Evolutionary conservation across 192 early-diverging fungal species (phyloP).

Genomic region (Backusella circina): DNA sequence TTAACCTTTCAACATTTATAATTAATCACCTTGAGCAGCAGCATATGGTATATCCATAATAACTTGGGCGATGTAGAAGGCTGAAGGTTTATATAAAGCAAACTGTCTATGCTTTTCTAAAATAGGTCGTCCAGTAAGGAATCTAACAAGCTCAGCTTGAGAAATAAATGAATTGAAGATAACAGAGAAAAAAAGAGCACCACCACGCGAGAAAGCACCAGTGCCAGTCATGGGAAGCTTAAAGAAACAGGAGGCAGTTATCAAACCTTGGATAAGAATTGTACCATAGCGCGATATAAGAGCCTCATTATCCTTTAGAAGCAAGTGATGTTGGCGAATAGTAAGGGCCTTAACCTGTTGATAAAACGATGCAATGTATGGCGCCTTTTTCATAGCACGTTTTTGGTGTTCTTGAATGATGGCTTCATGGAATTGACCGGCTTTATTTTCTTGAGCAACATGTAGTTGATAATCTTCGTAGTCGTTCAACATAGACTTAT

Average conservation of each 20-base stretch:
- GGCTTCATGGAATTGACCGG: constrained; percentile 40
- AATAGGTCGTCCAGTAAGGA: constrained; percentile 67
- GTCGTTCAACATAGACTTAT: constrained; percentile 32
- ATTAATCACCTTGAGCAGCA: constrained; percentile 32
- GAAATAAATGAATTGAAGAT: constrained; percentile 55
- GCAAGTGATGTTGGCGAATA: constrained; percentile 60
- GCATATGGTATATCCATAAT: constrained; percentile 49
- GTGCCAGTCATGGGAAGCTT: constrained; percentile 46
- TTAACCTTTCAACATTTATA: background rate
- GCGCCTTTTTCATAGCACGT: constrained; percentile 41
- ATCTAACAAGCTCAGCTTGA: constrained; percentile 67
- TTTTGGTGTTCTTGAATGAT: constrained; percentile 54
- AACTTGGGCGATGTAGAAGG: constrained; percentile 53
- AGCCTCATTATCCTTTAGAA: constrained; percentile 46
- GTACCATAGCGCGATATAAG: constrained; percentile 53
- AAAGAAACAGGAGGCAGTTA: constrained; percentile 70
- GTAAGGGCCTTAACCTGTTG: constrained; percentile 59
- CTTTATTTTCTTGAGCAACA: constrained; percentile 13
- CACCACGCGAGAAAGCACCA: constrained; percentile 78
- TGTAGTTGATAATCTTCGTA: constrained; percentile 41
- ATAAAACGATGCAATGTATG: constrained; percentile 63
- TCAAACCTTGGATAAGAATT: constrained; percentile 57
- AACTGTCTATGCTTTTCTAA: constrained; percentile 77
- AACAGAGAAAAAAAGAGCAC: constrained; percentile 66
- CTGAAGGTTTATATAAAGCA: constrained; percentile 62